Percentiles rank a stretch among this genome's conserved stretches.
Conservation (phyloP, 169 alveolate genomes). For the Cystoisospora suis region DNA sequence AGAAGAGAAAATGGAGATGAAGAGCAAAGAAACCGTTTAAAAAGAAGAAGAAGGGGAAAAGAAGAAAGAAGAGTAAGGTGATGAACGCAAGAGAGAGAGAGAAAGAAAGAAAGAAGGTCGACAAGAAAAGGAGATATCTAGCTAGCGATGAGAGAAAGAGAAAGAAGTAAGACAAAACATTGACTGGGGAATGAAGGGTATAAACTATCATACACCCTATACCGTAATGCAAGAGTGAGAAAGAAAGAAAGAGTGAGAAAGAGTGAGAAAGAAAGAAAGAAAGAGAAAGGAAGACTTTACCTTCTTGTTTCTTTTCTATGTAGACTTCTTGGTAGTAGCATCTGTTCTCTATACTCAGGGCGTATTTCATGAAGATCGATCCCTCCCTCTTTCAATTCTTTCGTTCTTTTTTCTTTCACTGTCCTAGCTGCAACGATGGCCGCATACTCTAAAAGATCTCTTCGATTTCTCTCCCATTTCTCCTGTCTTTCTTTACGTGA, state of each 20-base stretch:
- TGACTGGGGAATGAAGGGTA: not conserved
- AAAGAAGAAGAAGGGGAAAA: no score
- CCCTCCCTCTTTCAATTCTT: not conserved
- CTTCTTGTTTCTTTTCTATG: slow-evolving; percentile 31
- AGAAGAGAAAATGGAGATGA: not conserved
- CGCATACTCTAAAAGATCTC: slow-evolving; percentile 42
- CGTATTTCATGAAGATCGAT: not conserved
- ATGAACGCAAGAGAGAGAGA: not conserved
- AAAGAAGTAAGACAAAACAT: no score
- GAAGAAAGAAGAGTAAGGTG: no score
- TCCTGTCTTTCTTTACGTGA: slow-evolving; percentile 21
- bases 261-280: not conserved
- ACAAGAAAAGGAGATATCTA: no score
- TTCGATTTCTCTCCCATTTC: slow-evolving; percentile 31
- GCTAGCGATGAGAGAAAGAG: no score
- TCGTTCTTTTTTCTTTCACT: not conserved
- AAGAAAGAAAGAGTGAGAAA: not conserved
- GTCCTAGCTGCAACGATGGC: slow-evolving; percentile 39
- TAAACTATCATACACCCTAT: no score
- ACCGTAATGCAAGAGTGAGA: no score
- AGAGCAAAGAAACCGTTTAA: no score
- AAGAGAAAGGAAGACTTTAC: not conserved
- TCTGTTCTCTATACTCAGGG: slow-evolving; percentile 26
- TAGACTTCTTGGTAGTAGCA: slow-evolving; percentile 41
- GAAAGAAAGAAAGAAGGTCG: no score